Evolutionary conservation across 2,329 filamentous ascomycete genomes (phyloP), one percentile per base, ranked within the genome.

Genomic region (Golovinomyces cichoracearum): DNA sequence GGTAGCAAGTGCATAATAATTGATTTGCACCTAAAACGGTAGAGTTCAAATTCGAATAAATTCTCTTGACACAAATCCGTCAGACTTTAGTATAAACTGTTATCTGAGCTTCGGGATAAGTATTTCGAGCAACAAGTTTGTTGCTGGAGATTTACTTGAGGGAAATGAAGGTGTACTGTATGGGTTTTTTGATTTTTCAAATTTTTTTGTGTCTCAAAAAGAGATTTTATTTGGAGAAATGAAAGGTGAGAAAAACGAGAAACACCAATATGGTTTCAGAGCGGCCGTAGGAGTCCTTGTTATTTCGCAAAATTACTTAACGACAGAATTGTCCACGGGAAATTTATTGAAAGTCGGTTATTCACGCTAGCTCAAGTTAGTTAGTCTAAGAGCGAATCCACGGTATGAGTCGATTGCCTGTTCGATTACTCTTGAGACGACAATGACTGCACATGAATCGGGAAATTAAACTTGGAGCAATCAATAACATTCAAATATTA

Each of bases 201-300:
- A 51, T 61, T 63, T 62, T 63, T 63, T 63, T 62, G 53, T 50
- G 50, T 57, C 56, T 58, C 56, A 57, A 52, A 50, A 51, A 48
- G 55, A 58, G 56, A 49, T 53, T 31, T 48, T 58, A 61, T 62
- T 61, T 49, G 58, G 53, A 52, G 55, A 57, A 52, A 56, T 57
- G 54, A 55, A 35, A 53, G 57, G 59, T 51, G 56, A 58, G 57
- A 60, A 58, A 55, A 61, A 61, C 58, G 58, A 59, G 60, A 62
- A 54, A 58, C 58, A 57, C 17, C 31, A 35, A n/a, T n/a, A n/a
- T n/a, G n/a, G n/a, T n/a, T n/a, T n/a, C n/a, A n/a, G n/a, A n/a
- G n/a, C n/a, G n/a, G n/a, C 37, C 37, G 21, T 22, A n/a, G n/a
- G 12, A 41, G 35, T 19, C 37, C 37, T n/a, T n/a, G n/a, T n/a